Evolutionary conservation across 2,329 filamentous ascomycete species (phyloP).

Genomic region (Ophiostoma perfectum): DNA sequence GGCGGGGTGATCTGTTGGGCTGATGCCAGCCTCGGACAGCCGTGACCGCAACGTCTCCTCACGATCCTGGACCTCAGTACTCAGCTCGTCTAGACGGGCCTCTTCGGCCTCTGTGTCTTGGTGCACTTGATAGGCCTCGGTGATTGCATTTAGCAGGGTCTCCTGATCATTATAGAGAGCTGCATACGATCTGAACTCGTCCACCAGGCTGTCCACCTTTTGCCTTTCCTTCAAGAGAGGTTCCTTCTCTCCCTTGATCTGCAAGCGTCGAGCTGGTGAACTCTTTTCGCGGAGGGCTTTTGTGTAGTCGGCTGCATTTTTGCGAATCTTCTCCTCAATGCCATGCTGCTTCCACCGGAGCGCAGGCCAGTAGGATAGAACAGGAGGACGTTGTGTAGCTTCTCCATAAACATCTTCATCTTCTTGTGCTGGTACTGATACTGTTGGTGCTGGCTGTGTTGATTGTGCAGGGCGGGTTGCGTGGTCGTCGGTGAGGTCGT

Average conservation of each 20-base stretch:
- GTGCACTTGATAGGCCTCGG: conserved; percentile 46
- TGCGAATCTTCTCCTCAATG: conserved; percentile 41
- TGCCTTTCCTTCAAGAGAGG: conserved; percentile 43
- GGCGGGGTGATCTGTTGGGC: conserved; percentile 23
- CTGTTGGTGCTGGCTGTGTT: not conserved
- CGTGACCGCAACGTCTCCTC: conserved; percentile 40
- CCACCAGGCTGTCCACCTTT: conserved; percentile 39
- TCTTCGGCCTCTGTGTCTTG: conserved; percentile 51
- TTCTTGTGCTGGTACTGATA: not conserved
- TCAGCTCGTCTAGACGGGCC: conserved; percentile 44
- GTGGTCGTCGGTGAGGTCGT: not conserved
- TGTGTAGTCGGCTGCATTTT: conserved; percentile 46
- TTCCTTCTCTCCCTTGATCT: conserved; percentile 48
- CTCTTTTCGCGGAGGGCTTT: conserved; percentile 44
- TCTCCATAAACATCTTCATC: conserved; percentile 16
- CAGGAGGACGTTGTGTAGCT: conserved; percentile 18
- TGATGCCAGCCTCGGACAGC: conserved; percentile 43
- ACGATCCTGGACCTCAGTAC: conserved; percentile 40
- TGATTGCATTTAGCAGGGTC: conserved; percentile 42
- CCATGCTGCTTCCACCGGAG: conserved; percentile 32
- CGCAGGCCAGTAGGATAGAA: conserved; percentile 25
- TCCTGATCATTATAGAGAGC: conserved; percentile 42
- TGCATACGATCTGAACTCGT: conserved; percentile 41
- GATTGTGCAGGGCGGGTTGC: not conserved
- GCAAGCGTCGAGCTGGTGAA: conserved; percentile 41